Evolutionary conservation across 2,329 filamentous ascomycete species (phyloP), one percentile per base, ranked within the genome.

Genomic region (Cordyceps cateniannulata): DNA sequence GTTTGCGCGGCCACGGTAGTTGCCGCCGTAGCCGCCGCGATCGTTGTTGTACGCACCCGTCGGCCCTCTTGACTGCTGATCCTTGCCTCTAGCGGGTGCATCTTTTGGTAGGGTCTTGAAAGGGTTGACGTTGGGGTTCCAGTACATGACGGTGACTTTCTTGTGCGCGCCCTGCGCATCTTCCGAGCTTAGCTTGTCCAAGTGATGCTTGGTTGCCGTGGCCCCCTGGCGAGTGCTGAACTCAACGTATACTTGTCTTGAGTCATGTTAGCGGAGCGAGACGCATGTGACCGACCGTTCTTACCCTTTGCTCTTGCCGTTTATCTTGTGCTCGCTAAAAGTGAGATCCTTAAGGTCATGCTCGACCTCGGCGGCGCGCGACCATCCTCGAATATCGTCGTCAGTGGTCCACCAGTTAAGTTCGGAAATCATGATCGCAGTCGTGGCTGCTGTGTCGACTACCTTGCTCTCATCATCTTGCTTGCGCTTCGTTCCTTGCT

Each of bases 261-360:
- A 20, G 60, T 14, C 22, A 27, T 59, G 64, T 68, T 53, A 67
- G 63, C 58, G 38, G 48, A 50, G n/a, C 51, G 5, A 20, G 16
- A 24, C 1, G 27, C 20, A n/a, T 9, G 1, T 25, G 25, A 45
- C 42, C 10, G 3, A n/a, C n/a, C 16, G 18, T 22, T 75, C 86
- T 65, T 81, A 96, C 93, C 95, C 93, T 79, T 98, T 97, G 76
- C 91, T 96, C 78, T 99, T 99, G 67, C 95, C 95, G 67, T 99
- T 99, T 52, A 98, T 93, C 73, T 99, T 99, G 76, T 98, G 95
- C 73, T 99, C 95, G 69, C 91, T 97, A 73, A 98, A 99, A 0
- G 93, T 96, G 56, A 99, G 85, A 63, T 98, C 95, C 69, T 90
- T 92, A 20, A 98, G 77, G 69, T 96, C 91, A 50, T 87, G 83